These are phyloP conservation scores for Ettlia oleoabundans DNA, from an alignment of 139 green algal genomes.

Conservation along the genomic window DNA sequence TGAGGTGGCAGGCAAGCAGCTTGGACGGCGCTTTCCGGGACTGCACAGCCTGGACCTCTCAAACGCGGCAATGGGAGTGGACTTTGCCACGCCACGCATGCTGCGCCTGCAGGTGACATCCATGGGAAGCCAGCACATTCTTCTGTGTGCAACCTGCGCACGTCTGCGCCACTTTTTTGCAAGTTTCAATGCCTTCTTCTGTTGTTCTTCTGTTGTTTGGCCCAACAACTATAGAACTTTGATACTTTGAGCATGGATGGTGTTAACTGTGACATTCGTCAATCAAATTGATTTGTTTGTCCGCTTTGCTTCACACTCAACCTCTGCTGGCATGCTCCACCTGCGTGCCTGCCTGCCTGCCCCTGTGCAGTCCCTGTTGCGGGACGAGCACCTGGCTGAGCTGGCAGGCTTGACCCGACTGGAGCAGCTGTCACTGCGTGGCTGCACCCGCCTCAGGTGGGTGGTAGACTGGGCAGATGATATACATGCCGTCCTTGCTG, in stretches of 20 bases:
- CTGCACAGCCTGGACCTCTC: constrained; percentile 32
- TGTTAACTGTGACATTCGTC: too few species aligned
- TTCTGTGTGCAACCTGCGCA: too few species aligned
- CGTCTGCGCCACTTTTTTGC: background rate
- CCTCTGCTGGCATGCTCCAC: background rate
- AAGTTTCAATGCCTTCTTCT: too few species aligned
- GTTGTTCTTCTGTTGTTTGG: background rate
- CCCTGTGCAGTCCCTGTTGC: constrained; percentile 3
- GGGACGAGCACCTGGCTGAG: constrained; percentile 13
- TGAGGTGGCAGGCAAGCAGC: constrained; percentile 1
- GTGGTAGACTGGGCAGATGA: too few species aligned
- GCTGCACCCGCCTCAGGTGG: constrained; percentile 16
- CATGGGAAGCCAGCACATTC: background rate
- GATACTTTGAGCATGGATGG: too few species aligned
- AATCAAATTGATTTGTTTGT: too few species aligned
- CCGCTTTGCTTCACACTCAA: background rate
- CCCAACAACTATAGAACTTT: too few species aligned
- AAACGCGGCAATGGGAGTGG: background rate
- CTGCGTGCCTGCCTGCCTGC: background rate
- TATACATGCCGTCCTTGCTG: too few species aligned
- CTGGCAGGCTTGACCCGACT: constrained; percentile 19
- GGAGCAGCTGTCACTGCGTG: constrained; percentile 21
- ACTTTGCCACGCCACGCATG: constrained; percentile 12
- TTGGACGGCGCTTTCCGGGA: constrained; percentile 8
- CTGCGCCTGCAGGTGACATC: constrained; percentile 27